phyloP scores from a whole-genome alignment of 2,329 filamentous ascomycete species.

The Neonectria ditissima region DNA sequence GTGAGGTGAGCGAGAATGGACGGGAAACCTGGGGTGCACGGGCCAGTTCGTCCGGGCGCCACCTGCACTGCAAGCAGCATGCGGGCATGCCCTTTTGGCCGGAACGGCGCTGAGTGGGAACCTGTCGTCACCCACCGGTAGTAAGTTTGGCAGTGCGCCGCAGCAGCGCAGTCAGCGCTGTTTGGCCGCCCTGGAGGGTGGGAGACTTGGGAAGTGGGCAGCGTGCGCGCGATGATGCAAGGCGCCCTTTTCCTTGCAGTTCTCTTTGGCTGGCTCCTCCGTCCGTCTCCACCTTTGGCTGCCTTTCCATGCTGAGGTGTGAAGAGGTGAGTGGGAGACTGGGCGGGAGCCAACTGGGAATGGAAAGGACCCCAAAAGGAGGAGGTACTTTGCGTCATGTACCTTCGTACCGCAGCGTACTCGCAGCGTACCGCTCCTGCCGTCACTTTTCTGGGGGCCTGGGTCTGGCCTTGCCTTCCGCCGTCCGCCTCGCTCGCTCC shows the following conservation, averaged over 20 bases:
- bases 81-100: no score
- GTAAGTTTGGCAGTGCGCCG: no score
- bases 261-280: no score
- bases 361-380: no score
- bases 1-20: neutral
- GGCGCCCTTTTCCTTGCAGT: neutral
- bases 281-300: neutral
- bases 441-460: neutral
- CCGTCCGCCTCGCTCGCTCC: neutral
- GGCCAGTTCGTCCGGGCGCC: neutral
- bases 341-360: no score
- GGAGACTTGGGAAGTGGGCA: neutral
- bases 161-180: no score
- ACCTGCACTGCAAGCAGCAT: neutral
- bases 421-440: conserved; percentile 5
- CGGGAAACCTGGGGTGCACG: neutral
- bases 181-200: no score
- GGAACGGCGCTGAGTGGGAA: neutral
- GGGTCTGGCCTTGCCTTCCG: neutral
- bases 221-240: conserved; percentile 5
- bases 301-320: neutral
- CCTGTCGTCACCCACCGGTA: neutral
- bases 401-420: conserved; percentile 4
- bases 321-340: neutral
- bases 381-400: conserved; percentile 1